These are phyloP conservation scores for Capillidium rhysosporum DNA, from an alignment of 371 early-diverging fungal species.

Conservation along the genomic window DNA sequence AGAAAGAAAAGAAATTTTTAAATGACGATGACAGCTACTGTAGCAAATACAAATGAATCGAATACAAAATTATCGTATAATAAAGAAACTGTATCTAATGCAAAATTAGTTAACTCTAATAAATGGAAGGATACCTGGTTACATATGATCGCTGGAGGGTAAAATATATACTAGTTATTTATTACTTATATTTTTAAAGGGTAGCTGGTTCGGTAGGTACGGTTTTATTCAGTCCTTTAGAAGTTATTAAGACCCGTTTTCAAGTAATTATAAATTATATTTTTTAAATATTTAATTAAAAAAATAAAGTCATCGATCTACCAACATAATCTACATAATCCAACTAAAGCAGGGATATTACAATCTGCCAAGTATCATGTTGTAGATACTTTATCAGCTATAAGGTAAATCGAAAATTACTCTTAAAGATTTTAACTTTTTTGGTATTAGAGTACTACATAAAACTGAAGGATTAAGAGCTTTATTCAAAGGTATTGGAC, in stretches of 20 bases:
- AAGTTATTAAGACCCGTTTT: conserved; percentile 74
- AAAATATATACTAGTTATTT: conserved; percentile 5
- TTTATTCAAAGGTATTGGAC: conserved; percentile 83
- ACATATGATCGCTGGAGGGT: conserved; percentile 71
- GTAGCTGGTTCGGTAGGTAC: conserved; percentile 60
- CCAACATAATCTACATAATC: conserved; percentile 14
- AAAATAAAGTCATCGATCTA: conserved; percentile 8
- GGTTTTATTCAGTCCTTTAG: conserved; percentile 65
- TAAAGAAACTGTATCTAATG: too few species aligned
- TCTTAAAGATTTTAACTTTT: background rate
- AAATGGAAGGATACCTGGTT: too few species aligned
- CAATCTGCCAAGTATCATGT: conserved; percentile 15
- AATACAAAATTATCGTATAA: too few species aligned
- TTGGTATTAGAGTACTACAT: conserved; percentile 31
- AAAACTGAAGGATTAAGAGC: conserved; percentile 65
- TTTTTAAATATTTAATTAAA: background rate
- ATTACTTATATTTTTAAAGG: conserved; percentile 8
- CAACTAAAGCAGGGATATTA: conserved; percentile 3
- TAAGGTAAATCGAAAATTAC: background rate
- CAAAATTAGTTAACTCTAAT: too few species aligned
- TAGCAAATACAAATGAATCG: too few species aligned
- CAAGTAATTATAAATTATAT: conserved; percentile 24
- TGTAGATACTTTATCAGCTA: conserved; percentile 16
- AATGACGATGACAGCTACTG: too few species aligned
- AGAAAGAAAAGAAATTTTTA: too few species aligned